These are phyloP conservation scores for Hsuehochloa calcarea DNA, from an alignment of 176 grass and related monocot species.

Conservation along the genomic window DNA sequence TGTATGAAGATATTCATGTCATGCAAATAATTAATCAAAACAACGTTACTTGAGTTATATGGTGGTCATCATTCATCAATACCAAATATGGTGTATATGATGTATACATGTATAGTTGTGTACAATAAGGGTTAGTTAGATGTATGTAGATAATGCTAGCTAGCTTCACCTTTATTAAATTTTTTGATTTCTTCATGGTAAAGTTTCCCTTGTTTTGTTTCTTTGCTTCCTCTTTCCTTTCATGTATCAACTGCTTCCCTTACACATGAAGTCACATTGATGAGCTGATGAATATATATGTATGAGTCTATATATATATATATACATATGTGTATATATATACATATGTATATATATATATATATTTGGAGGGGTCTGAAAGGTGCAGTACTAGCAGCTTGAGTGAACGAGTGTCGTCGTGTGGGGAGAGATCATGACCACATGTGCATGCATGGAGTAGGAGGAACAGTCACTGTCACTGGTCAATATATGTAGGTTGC, in stretches of 20 bases:
- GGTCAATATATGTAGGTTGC: constrained; percentile 41
- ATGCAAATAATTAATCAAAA: constrained; percentile 48
- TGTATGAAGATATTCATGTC: constrained; percentile 27
- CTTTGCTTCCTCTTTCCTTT: constrained; percentile 57
- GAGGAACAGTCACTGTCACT: constrained; percentile 47
- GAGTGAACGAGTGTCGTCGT: not conserved
- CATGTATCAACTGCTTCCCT: constrained; percentile 68
- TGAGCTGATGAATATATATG: constrained; percentile 49
- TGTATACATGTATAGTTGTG: not conserved
- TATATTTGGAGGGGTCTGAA: constrained; percentile 32
- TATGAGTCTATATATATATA: too few relatives aligned
- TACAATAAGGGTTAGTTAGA: not conserved
- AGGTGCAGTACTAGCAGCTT: constrained; percentile 24
- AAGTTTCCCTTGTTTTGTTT: constrained; percentile 51
- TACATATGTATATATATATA: too few relatives aligned
- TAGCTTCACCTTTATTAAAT: constrained; percentile 26
- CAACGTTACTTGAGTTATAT: constrained; percentile 3
- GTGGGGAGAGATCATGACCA: constrained; percentile 25
- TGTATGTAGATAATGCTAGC: constrained; percentile 16
- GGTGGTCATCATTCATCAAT: not conserved
- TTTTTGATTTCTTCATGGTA: constrained; percentile 33
- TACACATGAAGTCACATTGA: constrained; percentile 69
- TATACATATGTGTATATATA: too few relatives aligned
- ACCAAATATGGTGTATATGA: not conserved
- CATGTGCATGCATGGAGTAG: constrained; percentile 43